Conservation (phyloP, 2,329 filamentous ascomycete species). For the Pseudogymnoascus sp. region DNA sequence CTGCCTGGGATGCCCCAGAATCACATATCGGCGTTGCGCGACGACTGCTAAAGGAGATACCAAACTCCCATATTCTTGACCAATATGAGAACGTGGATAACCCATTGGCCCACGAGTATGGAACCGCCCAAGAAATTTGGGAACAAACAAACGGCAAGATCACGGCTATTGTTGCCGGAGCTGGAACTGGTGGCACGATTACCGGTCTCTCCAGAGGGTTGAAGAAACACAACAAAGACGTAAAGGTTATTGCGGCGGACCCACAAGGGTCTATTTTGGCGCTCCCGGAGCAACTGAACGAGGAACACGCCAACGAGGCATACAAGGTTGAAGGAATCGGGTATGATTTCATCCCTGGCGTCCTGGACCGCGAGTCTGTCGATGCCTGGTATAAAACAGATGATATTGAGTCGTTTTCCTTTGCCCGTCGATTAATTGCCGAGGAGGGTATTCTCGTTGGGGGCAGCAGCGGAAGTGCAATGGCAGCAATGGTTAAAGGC, state of each 20-base stretch:
- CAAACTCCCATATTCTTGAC: conserved; percentile 93
- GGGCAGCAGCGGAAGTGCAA: conserved; percentile 86
- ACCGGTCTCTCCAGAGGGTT: conserved; percentile 81
- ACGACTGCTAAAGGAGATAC: conserved; percentile 87
- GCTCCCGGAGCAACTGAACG: conserved; percentile 70
- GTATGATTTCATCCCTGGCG: conserved; percentile 96
- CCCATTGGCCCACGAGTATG: conserved; percentile 84
- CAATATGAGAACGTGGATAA: conserved; percentile 93
- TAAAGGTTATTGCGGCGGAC: conserved; percentile 90
- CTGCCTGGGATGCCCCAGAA: conserved; percentile 89
- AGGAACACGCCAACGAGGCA: conserved; percentile 68
- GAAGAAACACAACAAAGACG: conserved; percentile 73
- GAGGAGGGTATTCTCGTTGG: conserved; percentile 93
- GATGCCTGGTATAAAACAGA: conserved; percentile 99
- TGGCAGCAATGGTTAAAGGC: conserved; percentile 72
- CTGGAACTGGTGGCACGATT: conserved; percentile 92
- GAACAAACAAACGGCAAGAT: conserved; percentile 77
- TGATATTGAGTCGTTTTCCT: conserved; percentile 82
- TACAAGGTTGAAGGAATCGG: conserved; percentile 99
- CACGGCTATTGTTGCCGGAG: conserved; percentile 78
- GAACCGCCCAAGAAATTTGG: conserved; percentile 96
- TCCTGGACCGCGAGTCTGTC: conserved; percentile 71
- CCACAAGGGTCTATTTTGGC: conserved; percentile 89
- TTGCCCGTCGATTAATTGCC: conserved; percentile 81
- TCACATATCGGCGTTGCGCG: conserved; percentile 93